Evolutionary conservation across 495 filamentous ascomycete genomes (phyloP), one percentile per base, ranked within the genome.

Genomic region (Aspergillus cavernicola): DNA sequence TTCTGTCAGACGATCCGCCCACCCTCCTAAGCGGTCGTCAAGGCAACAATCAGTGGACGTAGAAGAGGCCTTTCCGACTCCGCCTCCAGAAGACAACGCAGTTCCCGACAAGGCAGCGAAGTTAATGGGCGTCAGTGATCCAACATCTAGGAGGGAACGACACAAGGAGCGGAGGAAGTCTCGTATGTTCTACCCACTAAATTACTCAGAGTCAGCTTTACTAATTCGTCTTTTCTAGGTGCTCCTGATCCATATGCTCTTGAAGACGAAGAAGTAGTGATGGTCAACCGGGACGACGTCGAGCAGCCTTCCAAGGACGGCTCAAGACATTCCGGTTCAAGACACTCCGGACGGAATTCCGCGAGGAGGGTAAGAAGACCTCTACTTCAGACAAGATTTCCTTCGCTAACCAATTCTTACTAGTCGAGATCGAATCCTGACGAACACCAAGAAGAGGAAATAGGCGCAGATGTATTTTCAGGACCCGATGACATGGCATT

Each of bases 401-500:
- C 29, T 6, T 15, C 16, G 18, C 28, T 24, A 49, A 33, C 50
- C 12, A 50, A n/a, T n/a, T 4, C 48, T 16, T 28, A 7, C 15
- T 47, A 74, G 68, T 59, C 68, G 16, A 64, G 68, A 16, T 39
- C 64, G 2, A 62, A 56, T 31, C 59, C 52, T 8, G 64, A 61
- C 7, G 69, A 69, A 5, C 59, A 57, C 48, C 59, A 73, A 4
- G 77, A 79, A 2, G 75, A 79, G 35, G 57, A 64, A 51, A 70
- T 60, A 19, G 65, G 52, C 13, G 66, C 73, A 43, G 68, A 75
- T 22, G 61, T 76, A 7, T 39, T 66, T 15, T 72, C 70, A 28
- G 74, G 75, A 2, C 70, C 74, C 7, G 77, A 90, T 86, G 82
- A 86, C 83, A 29, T 80, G 85, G 61, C 90, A 77, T 62, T 76